Conservation (phyloP, 768 basidiomycete species). For the Erythrobasidium yunnanense region DNA sequence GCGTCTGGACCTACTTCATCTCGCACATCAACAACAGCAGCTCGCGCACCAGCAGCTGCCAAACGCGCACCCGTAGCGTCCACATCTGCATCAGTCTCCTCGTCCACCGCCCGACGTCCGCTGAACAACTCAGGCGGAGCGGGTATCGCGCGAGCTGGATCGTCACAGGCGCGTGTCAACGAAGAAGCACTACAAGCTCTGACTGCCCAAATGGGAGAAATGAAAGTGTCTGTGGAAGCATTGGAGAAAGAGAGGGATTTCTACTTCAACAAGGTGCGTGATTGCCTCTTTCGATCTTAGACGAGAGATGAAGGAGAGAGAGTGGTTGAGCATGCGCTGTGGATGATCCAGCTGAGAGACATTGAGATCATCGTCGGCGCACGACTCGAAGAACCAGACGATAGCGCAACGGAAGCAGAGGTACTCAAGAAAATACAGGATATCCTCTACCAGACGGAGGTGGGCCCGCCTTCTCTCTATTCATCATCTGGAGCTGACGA, state of each 20-base stretch:
- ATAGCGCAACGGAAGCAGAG: constrained; percentile 47
- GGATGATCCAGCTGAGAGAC: constrained; percentile 64
- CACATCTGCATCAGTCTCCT: neutral
- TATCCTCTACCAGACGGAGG: constrained; percentile 92
- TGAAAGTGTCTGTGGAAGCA: constrained; percentile 70
- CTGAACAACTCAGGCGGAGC: constrained; percentile 26
- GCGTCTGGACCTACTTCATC: too few relatives aligned
- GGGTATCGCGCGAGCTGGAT: neutral
- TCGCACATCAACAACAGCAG: too few relatives aligned
- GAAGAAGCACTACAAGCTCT: constrained; percentile 53
- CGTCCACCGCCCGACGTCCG: constrained; percentile 1
- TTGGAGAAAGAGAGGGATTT: constrained; percentile 91
- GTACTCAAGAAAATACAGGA: constrained; percentile 67
- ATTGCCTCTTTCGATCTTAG: neutral
- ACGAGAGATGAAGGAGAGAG: too few relatives aligned
- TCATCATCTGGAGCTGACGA: neutral
- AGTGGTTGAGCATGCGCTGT: neutral
- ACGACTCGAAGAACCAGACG: constrained; percentile 56
- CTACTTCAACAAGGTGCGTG: constrained; percentile 86
- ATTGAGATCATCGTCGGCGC: constrained; percentile 89
- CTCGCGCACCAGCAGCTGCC: constrained; percentile 22
- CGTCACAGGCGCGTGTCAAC: neutral
- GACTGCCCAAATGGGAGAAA: constrained; percentile 67
- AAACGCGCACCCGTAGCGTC: constrained; percentile 26
- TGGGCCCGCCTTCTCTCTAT: constrained; percentile 41